These are phyloP conservation scores for Carex parvula DNA, from an alignment of 176 grass and related monocot genomes.

Conservation along the genomic window DNA sequence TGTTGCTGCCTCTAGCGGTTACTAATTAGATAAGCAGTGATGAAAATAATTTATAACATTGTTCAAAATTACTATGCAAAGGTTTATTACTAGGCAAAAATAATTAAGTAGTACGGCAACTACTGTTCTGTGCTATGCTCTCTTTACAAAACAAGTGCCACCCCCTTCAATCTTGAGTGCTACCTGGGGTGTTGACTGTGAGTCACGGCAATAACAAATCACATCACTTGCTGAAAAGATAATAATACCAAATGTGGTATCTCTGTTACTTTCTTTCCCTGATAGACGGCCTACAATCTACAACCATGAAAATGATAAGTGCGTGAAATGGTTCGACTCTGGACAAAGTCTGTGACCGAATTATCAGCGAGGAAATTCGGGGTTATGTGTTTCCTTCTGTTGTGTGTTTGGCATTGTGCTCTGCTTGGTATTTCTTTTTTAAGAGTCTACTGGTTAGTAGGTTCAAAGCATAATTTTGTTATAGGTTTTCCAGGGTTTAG, in stretches of 20 bases:
- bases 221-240: background rate
- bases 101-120: background rate
- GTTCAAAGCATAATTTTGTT: background rate
- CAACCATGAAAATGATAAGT: background rate
- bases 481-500: background rate
- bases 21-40: background rate
- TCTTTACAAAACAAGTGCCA: background rate
- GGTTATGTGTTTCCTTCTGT: background rate
- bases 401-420: background rate
- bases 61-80: background rate
- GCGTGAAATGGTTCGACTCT: background rate
- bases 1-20: background rate
- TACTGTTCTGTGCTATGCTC: background rate
- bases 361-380: background rate
- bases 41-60: constrained; percentile 1
- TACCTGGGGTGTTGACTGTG: background rate
- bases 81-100: background rate
- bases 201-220: background rate
- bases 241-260: background rate
- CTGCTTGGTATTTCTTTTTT: background rate
- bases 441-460: background rate
- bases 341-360: background rate
- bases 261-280: no score
- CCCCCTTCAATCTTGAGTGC: background rate
- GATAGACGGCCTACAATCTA: no score